These are phyloP conservation scores for Neopestalotiopsis clavispora DNA, from an alignment of 2,329 filamentous ascomycete genomes.

Conservation along the genomic window DNA sequence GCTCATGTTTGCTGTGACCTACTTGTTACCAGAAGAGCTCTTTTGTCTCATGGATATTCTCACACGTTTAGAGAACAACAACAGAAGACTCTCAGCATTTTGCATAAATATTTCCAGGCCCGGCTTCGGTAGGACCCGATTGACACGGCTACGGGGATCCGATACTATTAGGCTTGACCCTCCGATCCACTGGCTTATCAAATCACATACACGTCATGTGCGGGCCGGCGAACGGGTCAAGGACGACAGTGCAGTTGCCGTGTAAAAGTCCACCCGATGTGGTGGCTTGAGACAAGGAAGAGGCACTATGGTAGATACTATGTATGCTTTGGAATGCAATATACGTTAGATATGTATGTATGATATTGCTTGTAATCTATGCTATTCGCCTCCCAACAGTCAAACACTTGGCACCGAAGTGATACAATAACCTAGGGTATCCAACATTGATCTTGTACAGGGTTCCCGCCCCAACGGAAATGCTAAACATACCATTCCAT, in stretches of 20 bases:
- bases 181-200: conserved; percentile 15
- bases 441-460: conserved; percentile 7
- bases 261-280: neutral
- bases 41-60: neutral
- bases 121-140: conserved; percentile 8
- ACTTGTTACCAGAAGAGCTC: neutral
- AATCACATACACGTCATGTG: conserved; percentile 9
- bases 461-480: conserved; percentile 6
- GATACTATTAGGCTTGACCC: conserved; percentile 2
- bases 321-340: neutral
- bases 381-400: neutral
- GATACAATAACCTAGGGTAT: conserved; percentile 1
- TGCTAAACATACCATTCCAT: conserved; percentile 5
- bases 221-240: neutral
- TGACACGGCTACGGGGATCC: conserved; percentile 3
- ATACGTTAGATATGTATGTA: neutral
- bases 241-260: neutral
- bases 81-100: conserved; percentile 2
- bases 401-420: neutral
- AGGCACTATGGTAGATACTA: too few relatives aligned
- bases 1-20: neutral
- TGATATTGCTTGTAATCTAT: neutral
- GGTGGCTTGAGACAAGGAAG: too few relatives aligned
- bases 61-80: neutral
- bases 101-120: neutral